A percentile compares a stretch with the other conserved stretches of the same genome.
These are phyloP conservation scores for Blepharisma stoltei DNA, from an alignment of 73 alveolate genomes.

Conservation along the genomic window DNA sequence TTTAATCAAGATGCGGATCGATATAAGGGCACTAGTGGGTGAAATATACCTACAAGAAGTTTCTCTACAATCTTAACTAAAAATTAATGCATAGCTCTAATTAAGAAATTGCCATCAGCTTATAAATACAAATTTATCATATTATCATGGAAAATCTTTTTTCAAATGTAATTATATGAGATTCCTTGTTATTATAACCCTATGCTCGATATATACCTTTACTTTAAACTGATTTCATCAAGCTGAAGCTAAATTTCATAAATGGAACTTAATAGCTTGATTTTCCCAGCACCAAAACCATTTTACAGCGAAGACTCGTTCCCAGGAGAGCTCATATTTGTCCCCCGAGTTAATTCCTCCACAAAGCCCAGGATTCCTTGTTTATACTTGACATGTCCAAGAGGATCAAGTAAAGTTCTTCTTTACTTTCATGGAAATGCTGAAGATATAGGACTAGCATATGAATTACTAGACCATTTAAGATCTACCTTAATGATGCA, in stretches of 20 bases:
- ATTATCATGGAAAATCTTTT: too few species aligned
- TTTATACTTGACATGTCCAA: constrained; percentile 47
- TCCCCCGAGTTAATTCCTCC: constrained; percentile 44
- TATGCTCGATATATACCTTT: too few species aligned
- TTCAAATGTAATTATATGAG: too few species aligned
- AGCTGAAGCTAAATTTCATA: background rate
- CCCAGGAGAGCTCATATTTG: constrained; percentile 62
- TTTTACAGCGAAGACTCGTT: constrained; percentile 38
- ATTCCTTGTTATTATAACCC: too few species aligned
- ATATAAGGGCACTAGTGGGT: too few species aligned
- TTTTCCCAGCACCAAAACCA: constrained; percentile 71
- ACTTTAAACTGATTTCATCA: too few species aligned
- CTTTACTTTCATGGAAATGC: constrained; percentile 94
- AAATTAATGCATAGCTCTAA: too few species aligned
- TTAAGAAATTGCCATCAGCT: too few species aligned
- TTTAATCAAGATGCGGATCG: too few species aligned
- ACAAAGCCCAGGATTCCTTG: constrained; percentile 45
- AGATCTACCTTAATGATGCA: constrained; percentile 67
- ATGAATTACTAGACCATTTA: constrained; percentile 64
- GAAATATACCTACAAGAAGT: too few species aligned
- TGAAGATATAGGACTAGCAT: constrained; percentile 87
- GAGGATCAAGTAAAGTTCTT: constrained; percentile 57
- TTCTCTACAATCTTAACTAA: too few species aligned
- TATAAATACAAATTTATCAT: too few species aligned
- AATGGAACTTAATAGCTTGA: constrained; percentile 66